phyloP scores from a whole-genome alignment of 2,329 filamentous ascomycete species.

The Microcyclospora tardicrescens region DNA sequence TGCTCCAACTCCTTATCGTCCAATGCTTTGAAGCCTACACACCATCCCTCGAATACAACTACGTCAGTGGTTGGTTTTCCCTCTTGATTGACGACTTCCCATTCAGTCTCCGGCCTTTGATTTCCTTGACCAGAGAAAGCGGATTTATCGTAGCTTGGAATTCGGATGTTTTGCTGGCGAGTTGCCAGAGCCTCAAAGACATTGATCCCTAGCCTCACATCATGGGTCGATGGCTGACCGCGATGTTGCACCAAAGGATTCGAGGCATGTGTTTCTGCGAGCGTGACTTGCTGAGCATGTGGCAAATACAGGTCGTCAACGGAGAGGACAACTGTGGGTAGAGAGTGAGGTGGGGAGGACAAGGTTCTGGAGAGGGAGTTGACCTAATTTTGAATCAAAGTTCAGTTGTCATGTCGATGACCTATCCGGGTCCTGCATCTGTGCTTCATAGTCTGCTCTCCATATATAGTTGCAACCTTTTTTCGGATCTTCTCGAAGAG shows the following conservation, averaged over 20 bases:
- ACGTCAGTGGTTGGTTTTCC: slow-evolving; percentile 41
- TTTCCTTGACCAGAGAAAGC: slow-evolving; percentile 65
- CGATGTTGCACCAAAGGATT: slow-evolving; percentile 71
- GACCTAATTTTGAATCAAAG: slow-evolving; percentile 30
- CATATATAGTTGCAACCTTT: not conserved
- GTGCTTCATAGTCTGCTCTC: not conserved
- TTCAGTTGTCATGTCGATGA: not conserved
- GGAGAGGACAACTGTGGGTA: slow-evolving; percentile 59
- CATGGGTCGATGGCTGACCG: slow-evolving; percentile 75
- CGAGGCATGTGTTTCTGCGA: slow-evolving; percentile 51
- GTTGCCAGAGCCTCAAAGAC: slow-evolving; percentile 49
- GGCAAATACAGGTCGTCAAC: slow-evolving; percentile 84
- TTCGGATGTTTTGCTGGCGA: slow-evolving; percentile 38
- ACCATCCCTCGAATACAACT: slow-evolving; percentile 83
- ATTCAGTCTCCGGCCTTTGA: slow-evolving; percentile 48
- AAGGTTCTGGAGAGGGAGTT: slow-evolving; percentile 51
- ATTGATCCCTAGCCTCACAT: slow-evolving; percentile 48
- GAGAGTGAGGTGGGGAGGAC: slow-evolving; percentile 41
- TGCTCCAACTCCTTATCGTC: slow-evolving; percentile 40
- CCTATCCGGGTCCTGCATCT: not conserved
- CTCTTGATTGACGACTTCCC: slow-evolving; percentile 46
- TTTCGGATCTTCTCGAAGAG: not conserved
- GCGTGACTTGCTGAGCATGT: slow-evolving; percentile 51
- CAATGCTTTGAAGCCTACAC: slow-evolving; percentile 65
- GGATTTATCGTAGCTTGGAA: slow-evolving; percentile 78